Evolutionary conservation across 257 asterid species (phyloP).

Genomic region (Solanum ossicruentum): DNA sequence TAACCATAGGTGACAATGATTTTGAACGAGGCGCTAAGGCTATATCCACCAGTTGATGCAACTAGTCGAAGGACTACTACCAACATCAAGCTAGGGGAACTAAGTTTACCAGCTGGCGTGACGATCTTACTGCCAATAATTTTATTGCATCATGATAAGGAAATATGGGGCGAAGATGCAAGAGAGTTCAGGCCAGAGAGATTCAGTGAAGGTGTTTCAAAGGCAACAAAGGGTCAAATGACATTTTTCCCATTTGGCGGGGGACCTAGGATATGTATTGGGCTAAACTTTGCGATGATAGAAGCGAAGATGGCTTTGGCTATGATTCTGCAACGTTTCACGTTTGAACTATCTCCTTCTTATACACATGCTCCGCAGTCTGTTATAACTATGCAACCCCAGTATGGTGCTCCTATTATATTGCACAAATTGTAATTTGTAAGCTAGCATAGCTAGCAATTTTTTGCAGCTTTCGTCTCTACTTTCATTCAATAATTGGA

Average conservation of each 20-base stretch:
- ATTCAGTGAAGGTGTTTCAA: constrained; percentile 13
- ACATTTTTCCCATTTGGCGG: constrained; percentile 12
- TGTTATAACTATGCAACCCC: constrained; percentile 12
- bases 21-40: constrained; percentile 2
- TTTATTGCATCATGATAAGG: not conserved
- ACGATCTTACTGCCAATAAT: not conserved
- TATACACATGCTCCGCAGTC: constrained; percentile 9
- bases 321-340: constrained; percentile 9
- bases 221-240: constrained; percentile 14
- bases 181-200: constrained; percentile 18
- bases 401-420: constrained; percentile 14
- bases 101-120: not conserved
- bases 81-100: not conserved
- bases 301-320: constrained; percentile 15
- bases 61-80: not conserved
- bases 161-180: constrained; percentile 27
- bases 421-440: not conserved
- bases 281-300: constrained; percentile 12
- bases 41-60: not conserved
- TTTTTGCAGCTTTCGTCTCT: not conserved
- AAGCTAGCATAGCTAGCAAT: too few relatives aligned
- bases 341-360: constrained; percentile 14
- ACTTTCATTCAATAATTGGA: not conserved
- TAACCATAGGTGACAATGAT: constrained; percentile 11
- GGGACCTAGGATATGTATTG: constrained; percentile 16